Conservation (phyloP, 768 basidiomycete species). For the Strobilomyces confusus region DNA sequence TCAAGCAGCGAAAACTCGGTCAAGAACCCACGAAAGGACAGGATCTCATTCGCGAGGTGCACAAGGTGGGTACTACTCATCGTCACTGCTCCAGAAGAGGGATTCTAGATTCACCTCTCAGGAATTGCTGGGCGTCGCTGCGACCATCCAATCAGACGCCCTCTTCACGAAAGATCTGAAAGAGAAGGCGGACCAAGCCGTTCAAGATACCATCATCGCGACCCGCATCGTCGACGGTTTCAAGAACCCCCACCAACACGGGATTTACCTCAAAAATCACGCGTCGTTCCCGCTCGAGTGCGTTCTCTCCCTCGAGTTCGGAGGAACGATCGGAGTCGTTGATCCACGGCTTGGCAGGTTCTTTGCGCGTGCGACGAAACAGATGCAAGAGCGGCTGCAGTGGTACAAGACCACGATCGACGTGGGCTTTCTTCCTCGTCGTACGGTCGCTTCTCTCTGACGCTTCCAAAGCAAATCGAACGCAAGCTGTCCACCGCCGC, state of each 20-base stretch:
- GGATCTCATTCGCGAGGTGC: constrained; percentile 60
- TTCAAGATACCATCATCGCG: constrained; percentile 76
- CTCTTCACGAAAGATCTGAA: constrained; percentile 68
- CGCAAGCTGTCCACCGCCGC: constrained; percentile 70
- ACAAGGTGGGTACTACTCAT: constrained; percentile 47
- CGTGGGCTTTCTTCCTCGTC: constrained; percentile 35
- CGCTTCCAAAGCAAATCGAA: constrained; percentile 52
- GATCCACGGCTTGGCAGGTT: constrained; percentile 45
- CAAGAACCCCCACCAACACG: constrained; percentile 68
- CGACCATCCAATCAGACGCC: constrained; percentile 62
- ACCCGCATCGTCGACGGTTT: constrained; percentile 78
- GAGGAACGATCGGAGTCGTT: neutral
- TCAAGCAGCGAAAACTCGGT: constrained; percentile 72
- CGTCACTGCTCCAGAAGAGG: neutral
- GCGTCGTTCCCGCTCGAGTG: constrained; percentile 82
- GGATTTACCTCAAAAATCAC: constrained; percentile 68
- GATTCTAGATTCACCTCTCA: constrained; percentile 24
- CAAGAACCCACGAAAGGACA: constrained; percentile 72
- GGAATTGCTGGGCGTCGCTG: constrained; percentile 63
- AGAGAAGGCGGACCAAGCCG: constrained; percentile 69
- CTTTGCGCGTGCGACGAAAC: constrained; percentile 65
- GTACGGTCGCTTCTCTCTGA: neutral
- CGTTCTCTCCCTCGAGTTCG: constrained; percentile 22
- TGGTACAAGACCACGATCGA: constrained; percentile 84
- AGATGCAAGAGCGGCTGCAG: constrained; percentile 65